Base-by-base conservation (phyloP, 768 basidiomycete genomes). In the Lentinula edodes region DNA sequence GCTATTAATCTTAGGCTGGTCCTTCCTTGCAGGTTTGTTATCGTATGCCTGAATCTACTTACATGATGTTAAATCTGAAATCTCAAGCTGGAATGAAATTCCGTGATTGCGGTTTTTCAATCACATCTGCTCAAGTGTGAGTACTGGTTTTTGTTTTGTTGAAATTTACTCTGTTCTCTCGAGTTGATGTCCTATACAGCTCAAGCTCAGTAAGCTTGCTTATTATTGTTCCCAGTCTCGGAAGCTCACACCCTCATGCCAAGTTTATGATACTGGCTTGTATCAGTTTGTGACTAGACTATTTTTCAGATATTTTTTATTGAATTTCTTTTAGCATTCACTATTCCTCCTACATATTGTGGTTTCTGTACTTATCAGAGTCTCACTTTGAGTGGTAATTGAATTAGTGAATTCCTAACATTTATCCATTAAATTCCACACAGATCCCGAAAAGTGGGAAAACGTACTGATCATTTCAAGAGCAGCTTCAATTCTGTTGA, bases 281-380 rank as follows among this genome's bases (percentile, higher is more conserved):
- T 71, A 90, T 93, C 32, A 52, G 51, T 52, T 34, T 34, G 51
- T 52, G 32, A 35, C 20, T 15, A 10, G 10, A 16, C 5, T 32
- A 12, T 16, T 9, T 32, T 8, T 52, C 20, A 5, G 2, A 8
- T 8, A 28, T 51, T 32, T 12, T 3, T 52, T 20, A 15, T 34
- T 36, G 10, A 52, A 15, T 52, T 36, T 52, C 20, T n/a, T 35
- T 7, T 16, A 13, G 3, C 51, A 72, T 83, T 96, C 43, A 87
- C 95, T 65, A 91, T 96, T 61, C 94, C 94, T 38, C 93, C 94
- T 43, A 93, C 93, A 2, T 95, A 92, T 66, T 78, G 83, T 64
- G 81, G 77, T 66, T 77, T 85, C 12, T 68, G 70, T 42, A 38
- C 52, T 23, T 32, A 32, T 32, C 52, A 34, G 16, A 20, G 16